A percentile compares a stretch with the other conserved stretches of the same genome.
Conservation (phyloP, 495 filamentous ascomycete species). For the Elasticomyces elasticus region DNA sequence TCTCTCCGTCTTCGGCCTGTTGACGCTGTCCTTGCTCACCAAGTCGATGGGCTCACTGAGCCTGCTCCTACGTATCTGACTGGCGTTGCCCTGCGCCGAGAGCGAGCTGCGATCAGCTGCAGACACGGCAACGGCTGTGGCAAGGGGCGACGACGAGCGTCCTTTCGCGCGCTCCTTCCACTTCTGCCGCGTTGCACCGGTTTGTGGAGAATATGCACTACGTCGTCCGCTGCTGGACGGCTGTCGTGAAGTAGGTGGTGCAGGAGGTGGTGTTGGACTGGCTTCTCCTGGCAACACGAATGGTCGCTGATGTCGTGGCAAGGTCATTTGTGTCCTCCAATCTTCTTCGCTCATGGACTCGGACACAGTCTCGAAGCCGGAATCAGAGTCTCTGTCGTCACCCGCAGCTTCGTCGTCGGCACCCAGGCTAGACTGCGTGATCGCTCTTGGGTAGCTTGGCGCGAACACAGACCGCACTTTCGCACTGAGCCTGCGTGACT, state of each 20-base stretch:
- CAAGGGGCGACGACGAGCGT: slow-evolving; percentile 4
- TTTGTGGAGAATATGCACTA: background rate
- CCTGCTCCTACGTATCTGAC: background rate
- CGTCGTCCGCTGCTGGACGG: background rate
- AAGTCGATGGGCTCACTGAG: slow-evolving; percentile 12
- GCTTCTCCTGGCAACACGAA: slow-evolving; percentile 19
- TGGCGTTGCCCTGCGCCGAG: background rate
- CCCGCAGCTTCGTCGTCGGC: slow-evolving; percentile 8
- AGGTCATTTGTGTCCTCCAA: slow-evolving; percentile 5
- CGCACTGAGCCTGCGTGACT: slow-evolving; percentile 8
- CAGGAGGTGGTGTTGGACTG: slow-evolving; percentile 19
- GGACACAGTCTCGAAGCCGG: slow-evolving; percentile 8
- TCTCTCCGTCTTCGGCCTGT: slow-evolving; percentile 3
- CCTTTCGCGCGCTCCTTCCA: slow-evolving; percentile 4
- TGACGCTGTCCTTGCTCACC: slow-evolving; percentile 18
- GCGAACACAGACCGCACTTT: slow-evolving; percentile 11
- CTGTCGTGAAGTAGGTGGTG: slow-evolving; percentile 15
- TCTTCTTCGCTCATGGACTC: slow-evolving; percentile 10
- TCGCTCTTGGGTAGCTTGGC: slow-evolving; percentile 16
- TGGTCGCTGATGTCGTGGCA: slow-evolving; percentile 16
- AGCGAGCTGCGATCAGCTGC: background rate
- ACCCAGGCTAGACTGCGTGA: slow-evolving; percentile 12
- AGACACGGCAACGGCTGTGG: slow-evolving; percentile 1
- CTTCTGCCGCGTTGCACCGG: background rate
- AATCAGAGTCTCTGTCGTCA: slow-evolving; percentile 5